phyloP scores from a whole-genome alignment of 805 yeast species.

The Yamadazyma phyllophila region DNA sequence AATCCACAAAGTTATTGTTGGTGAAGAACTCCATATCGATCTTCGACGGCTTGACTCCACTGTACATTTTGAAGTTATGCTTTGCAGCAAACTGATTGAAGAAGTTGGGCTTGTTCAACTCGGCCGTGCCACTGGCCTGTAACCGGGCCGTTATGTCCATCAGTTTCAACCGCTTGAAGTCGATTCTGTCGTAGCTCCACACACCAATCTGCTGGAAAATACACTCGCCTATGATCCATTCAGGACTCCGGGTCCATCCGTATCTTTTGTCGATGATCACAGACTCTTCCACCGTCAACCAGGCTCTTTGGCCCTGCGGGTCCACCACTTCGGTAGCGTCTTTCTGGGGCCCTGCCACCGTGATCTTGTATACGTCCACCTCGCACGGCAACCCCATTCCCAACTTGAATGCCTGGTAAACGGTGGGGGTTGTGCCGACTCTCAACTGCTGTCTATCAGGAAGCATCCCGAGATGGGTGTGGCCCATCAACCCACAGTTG shows the following conservation, averaged over 20 bases:
- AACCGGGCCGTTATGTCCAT: constrained; percentile 31
- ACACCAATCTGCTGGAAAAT: constrained; percentile 79
- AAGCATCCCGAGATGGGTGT: constrained; percentile 48
- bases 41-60: constrained; percentile 16
- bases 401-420: constrained; percentile 65
- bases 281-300: constrained; percentile 56
- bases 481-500: constrained; percentile 69
- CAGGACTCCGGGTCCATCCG: constrained; percentile 62
- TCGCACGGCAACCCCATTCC: constrained; percentile 75
- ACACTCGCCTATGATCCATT: constrained; percentile 75
- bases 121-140: constrained; percentile 17
- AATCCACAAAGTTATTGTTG: constrained; percentile 63
- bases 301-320: constrained; percentile 65
- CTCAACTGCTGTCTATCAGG: constrained; percentile 67
- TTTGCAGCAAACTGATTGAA: constrained; percentile 27
- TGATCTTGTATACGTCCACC: constrained; percentile 68
- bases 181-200: constrained; percentile 52
- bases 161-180: constrained; percentile 18
- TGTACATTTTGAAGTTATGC: constrained; percentile 32
- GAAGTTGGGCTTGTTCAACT: constrained; percentile 27
- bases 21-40: constrained; percentile 57
- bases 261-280: constrained; percentile 53
- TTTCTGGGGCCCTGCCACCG: constrained; percentile 75
- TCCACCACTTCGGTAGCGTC: constrained; percentile 55
- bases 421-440: constrained; percentile 81